Base-by-base conservation (phyloP, 139 green algal genomes). In the Spirogloea muscicola region DNA sequence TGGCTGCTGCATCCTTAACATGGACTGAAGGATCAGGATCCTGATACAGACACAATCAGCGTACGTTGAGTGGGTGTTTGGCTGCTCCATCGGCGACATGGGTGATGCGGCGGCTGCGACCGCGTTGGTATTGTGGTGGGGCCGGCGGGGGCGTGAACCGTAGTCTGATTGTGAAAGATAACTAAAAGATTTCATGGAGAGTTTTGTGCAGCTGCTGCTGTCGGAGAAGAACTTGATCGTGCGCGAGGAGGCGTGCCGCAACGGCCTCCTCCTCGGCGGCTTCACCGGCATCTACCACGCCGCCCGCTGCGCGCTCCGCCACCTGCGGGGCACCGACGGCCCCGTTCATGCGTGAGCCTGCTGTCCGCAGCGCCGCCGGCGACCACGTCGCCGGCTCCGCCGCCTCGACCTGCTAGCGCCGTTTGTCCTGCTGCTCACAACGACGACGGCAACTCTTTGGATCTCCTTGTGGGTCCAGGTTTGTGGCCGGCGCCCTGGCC, bases 221-320 rank as follows among this genome's bases (percentile, higher is more conserved):
- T 80, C 72, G 62, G 72, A 80, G 64, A 69, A 80, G 60, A 80
- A 80, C 60, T 42, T 80, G 64, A 58, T 80, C 6, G 62, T 80
- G 34, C 36, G 72, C 16, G 72, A 80, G 72, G 72, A 80, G 60
- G 72, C 72, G 31, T 80, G 72, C 37, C n/a, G 72, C 6, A 57
- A 46, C 25, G 72, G 72, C 25, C 46, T 80, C 9, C 49, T 80
- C 13, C 76, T 80, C n/a, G 72, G 72, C 31, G 72, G 51, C 16
- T 80, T 80, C 21, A 43, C 72, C 2, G 72, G 72, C 18, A 13
- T 58, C 36, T 80, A 80, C 48, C 72, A 80, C 63, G 46, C 33
- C 10, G 31, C 31, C 18, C 59, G 72, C 37, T 80, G 72, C 25
- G 16, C 76, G 34, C 48, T 80, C 18, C 39, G 72, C 21, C 36